Evolutionary conservation across 306 rosid species (phyloP).

Genomic region (Spatholobus suberectus): DNA sequence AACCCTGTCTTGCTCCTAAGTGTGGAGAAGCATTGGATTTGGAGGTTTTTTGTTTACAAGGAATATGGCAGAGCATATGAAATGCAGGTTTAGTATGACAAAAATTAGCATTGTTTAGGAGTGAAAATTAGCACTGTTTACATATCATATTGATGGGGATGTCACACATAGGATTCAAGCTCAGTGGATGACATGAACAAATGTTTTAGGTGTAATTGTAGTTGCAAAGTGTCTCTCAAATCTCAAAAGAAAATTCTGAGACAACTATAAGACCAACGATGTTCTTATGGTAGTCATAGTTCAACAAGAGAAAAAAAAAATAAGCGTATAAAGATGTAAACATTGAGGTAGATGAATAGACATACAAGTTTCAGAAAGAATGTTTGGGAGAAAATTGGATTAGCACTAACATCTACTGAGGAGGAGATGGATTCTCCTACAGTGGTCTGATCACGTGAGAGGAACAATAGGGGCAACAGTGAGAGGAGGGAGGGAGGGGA

Average conservation of each 20-base stretch:
- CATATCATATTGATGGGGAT: slow-evolving; percentile 13
- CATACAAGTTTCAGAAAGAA: not conserved
- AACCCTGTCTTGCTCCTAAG: not conserved
- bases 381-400: not conserved
- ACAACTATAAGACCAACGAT: not conserved
- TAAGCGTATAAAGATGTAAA: not conserved
- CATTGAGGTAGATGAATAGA: not conserved
- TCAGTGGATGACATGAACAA: not conserved
- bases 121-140: not conserved
- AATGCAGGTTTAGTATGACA: slow-evolving; percentile 11
- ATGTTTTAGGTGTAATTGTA: not conserved
- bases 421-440: not conserved
- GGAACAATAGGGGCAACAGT: not conserved
- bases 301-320: too few species aligned
- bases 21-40: not conserved
- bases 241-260: not conserved
- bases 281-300: not conserved
- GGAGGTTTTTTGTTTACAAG: not conserved
- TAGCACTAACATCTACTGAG: slow-evolving; percentile 1
- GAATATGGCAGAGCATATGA: not conserved
- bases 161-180: not conserved
- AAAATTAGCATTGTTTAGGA: not conserved
- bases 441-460: slow-evolving; percentile 8
- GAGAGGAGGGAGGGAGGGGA: not conserved
- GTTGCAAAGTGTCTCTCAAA: not conserved